A percentile compares a stretch with the other conserved stretches of the same genome.
Evolutionary conservation across 2,329 filamentous ascomycete genomes (phyloP).

Genomic region (Cladosporium halotolerans): DNA sequence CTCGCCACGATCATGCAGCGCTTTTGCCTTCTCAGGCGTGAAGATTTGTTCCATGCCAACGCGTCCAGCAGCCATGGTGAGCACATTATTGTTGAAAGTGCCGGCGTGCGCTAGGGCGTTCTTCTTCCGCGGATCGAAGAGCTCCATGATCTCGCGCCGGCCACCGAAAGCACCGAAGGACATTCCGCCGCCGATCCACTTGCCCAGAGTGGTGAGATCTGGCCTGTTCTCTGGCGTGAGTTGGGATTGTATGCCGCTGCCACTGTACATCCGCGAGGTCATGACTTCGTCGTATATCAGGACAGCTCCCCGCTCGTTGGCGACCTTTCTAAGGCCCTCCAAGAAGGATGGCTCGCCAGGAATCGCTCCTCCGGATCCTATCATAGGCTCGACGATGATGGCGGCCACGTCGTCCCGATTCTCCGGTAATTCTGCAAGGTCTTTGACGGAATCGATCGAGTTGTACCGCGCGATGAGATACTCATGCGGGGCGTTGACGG

Average conservation of each 20-base stretch:
- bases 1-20: constrained; percentile 31
- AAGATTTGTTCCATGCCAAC: constrained; percentile 34
- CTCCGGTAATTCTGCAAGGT: constrained; percentile 28
- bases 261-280: constrained; percentile 53
- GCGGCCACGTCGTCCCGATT: constrained; percentile 47
- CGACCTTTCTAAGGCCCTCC: constrained; percentile 42
- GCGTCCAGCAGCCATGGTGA: constrained; percentile 53
- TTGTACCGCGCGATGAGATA: constrained; percentile 60
- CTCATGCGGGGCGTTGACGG: constrained; percentile 41
- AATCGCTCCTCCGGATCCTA: constrained; percentile 56
- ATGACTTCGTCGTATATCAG: constrained; percentile 69
- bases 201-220: constrained; percentile 60
- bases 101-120: constrained; percentile 50
- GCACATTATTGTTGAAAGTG: constrained; percentile 63
- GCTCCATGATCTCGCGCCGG: constrained; percentile 50
- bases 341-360: constrained; percentile 49
- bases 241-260: constrained; percentile 42
- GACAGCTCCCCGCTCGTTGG: constrained; percentile 47
- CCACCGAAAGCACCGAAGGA: constrained; percentile 64
- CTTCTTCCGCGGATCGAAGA: constrained; percentile 47
- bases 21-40: constrained; percentile 26
- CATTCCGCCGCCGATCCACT: constrained; percentile 61
- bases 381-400: constrained; percentile 61
- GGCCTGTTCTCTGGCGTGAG: constrained; percentile 42
- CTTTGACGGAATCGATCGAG: constrained; percentile 45